Evolutionary conservation across 2,329 filamentous ascomycete species (phyloP).

Genomic region (Cladosporium sp.): DNA sequence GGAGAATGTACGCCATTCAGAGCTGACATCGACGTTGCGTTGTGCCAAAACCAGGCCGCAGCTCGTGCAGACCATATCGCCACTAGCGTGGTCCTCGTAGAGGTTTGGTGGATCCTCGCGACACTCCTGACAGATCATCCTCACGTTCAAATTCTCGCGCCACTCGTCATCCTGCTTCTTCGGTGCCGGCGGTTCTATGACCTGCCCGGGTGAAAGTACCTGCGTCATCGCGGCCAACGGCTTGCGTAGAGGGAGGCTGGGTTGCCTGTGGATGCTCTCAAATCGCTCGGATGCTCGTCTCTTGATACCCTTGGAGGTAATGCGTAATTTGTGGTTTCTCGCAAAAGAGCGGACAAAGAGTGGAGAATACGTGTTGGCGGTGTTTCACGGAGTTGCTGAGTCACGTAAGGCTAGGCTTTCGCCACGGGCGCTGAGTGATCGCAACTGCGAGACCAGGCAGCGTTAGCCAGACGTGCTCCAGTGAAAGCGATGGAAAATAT

Average conservation of each 20-base stretch:
- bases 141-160: slow-evolving; percentile 81
- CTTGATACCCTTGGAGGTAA: slow-evolving; percentile 42
- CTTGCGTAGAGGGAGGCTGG: slow-evolving; percentile 23
- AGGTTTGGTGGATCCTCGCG: slow-evolving; percentile 87
- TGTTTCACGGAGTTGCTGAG: slow-evolving; percentile 11
- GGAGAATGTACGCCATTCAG: slow-evolving; percentile 97
- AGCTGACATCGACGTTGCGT: slow-evolving; percentile 90
- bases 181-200: slow-evolving; percentile 34
- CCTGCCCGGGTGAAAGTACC: slow-evolving; percentile 42
- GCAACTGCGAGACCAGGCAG: slow-evolving; percentile 9
- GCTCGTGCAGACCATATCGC: slow-evolving; percentile 87
- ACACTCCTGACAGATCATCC: slow-evolving; percentile 85
- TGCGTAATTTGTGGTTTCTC: slow-evolving; percentile 43
- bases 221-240: slow-evolving; percentile 31
- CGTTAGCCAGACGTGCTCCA: slow-evolving; percentile 6
- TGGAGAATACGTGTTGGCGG: slow-evolving; percentile 57
- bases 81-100: slow-evolving; percentile 85
- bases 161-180: slow-evolving; percentile 47
- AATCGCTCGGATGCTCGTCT: slow-evolving; percentile 39
- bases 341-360: slow-evolving; percentile 57
- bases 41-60: slow-evolving; percentile 89
- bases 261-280: slow-evolving; percentile 22
- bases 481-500: background rate
- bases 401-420: slow-evolving; percentile 12
- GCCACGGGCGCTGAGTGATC: slow-evolving; percentile 11